Base-by-base conservation (phyloP, 306 rosid genomes). In the Dicorynia guianensis region DNA sequence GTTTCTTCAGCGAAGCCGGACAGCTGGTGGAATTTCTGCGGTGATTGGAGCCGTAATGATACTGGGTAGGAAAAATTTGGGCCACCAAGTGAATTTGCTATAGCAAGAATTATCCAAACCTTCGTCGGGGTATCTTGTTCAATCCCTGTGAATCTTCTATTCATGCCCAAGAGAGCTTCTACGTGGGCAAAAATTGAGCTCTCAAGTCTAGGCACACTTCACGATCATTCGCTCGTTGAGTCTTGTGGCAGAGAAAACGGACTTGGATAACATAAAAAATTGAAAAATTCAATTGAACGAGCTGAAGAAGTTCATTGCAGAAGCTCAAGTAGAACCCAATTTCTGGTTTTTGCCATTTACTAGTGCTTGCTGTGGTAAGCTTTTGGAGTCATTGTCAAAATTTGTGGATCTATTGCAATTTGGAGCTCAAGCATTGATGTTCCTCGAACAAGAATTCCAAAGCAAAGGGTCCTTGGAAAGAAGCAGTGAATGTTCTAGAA, bases 321-420 rank as follows among this genome's bases (percentile, higher is more conserved):
- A 86, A 76, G 93, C 96, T 49, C 84, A 84, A 38, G 64, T 11
- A 4, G 93, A 90, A 58, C 96, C 96, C 40, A 84, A 82, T 40
- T 88, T 90, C 38, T 88, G 92, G 91, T 90, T 80, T 50, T 30
- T 74, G 76, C 89, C 96, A 39, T 84, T 90, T 79, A 77, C 69
- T 8, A 60, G 84, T 47, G 71, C 67, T 38, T 77, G 78, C 49
- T 82, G 78, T 13, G 58, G 15, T 5, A 88, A 84, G 71, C 76
- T 87, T 10, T 33, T 77, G 34, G 63, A 79, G 65, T 90, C 92
- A 0, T 65, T 86, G 68, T 72, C 89, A 38, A 86, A 53, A 60
- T 76, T 79, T 80, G 71, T 8, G 67, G 87, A 88, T 48, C 77
- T 82, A 30, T 74, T 90, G 44, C 69, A 36, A 50, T 72, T 84